phyloP scores from a whole-genome alignment of 768 basidiomycete genomes.

The Pleurotus ostreatus region DNA sequence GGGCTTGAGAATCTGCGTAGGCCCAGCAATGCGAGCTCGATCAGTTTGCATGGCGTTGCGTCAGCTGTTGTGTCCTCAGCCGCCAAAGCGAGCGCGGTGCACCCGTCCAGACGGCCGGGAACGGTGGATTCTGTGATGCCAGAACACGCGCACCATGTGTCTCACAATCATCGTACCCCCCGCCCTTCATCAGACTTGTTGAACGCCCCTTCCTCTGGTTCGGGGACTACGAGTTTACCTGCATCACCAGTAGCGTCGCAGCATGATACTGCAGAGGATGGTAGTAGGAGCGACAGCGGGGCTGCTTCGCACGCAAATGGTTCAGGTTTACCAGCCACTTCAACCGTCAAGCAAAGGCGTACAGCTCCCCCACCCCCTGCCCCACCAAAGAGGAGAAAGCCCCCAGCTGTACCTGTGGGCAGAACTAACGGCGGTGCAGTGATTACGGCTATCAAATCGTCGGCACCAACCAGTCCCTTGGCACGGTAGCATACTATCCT shows the following conservation, averaged over 20 bases:
- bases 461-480: conserved; percentile 25
- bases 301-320: neutral
- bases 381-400: conserved; percentile 64
- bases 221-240: conserved; percentile 5
- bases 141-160: conserved; percentile 11
- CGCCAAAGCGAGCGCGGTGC: conserved; percentile 11
- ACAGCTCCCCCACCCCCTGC: conserved; percentile 53
- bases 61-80: conserved; percentile 15
- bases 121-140: conserved; percentile 7
- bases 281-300: neutral
- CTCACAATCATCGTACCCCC: conserved; percentile 10
- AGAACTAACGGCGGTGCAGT: conserved; percentile 47
- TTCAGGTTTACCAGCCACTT: neutral
- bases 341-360: neutral
- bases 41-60: conserved; percentile 24
- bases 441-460: conserved; percentile 56
- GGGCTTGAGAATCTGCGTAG: conserved; percentile 28
- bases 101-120: conserved; percentile 12
- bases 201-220: no score
- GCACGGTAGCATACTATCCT: conserved; percentile 3
- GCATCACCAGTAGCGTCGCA: conserved; percentile 6
- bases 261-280: neutral
- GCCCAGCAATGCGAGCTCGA: conserved; percentile 27
- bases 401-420: conserved; percentile 62
- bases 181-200: neutral